Percentiles rank a stretch among this genome's conserved stretches.
phyloP scores from a whole-genome alignment of 75 land plant species.

The Picea glauca region DNA sequence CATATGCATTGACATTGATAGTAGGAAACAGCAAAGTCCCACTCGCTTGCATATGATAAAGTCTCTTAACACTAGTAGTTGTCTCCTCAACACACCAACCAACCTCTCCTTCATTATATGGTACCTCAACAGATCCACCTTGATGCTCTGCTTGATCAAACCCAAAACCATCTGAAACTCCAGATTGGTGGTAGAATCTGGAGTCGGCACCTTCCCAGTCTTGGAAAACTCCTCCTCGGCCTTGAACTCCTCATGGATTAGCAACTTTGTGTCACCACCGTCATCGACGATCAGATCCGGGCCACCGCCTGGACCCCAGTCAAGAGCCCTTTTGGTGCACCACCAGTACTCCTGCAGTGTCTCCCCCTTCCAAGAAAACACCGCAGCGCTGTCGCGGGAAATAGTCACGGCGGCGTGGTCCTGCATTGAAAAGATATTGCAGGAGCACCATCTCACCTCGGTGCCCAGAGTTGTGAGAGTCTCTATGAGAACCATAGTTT shows the following conservation, averaged over 20 bases:
- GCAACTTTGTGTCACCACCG: conserved; percentile 65
- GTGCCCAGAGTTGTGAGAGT: too few species aligned
- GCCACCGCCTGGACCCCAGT: conserved; percentile 84
- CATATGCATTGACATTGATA: conserved; percentile 86
- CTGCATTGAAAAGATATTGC: conserved; percentile 18
- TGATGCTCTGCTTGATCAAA: conserved; percentile 45
- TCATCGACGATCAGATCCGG: conserved; percentile 92
- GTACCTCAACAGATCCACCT: conserved; percentile 64
- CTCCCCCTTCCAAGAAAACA: conserved; percentile 94
- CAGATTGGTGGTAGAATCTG: conserved; percentile 66
- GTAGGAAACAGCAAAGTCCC: conserved; percentile 79
- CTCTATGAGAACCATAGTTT: too few species aligned
- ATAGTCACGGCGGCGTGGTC: conserved; percentile 17
- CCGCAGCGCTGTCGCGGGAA: conserved; percentile 60
- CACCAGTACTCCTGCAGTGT: conserved; percentile 95
- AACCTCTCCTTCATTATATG: conserved; percentile 71
- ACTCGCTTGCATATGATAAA: conserved; percentile 84
- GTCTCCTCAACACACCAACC: conserved; percentile 85
- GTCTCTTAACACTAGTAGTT: conserved; percentile 75
- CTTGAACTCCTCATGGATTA: conserved; percentile 86
- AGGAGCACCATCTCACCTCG: not conserved
- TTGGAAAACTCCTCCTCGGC: conserved; percentile 1
- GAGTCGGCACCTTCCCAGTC: conserved; percentile 69
- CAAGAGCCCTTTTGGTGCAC: conserved; percentile 90
- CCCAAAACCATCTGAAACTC: conserved; percentile 85